Evolutionary conservation across 164 flowering plant species (phyloP).

Genomic region (Kingdonia uniflora): DNA sequence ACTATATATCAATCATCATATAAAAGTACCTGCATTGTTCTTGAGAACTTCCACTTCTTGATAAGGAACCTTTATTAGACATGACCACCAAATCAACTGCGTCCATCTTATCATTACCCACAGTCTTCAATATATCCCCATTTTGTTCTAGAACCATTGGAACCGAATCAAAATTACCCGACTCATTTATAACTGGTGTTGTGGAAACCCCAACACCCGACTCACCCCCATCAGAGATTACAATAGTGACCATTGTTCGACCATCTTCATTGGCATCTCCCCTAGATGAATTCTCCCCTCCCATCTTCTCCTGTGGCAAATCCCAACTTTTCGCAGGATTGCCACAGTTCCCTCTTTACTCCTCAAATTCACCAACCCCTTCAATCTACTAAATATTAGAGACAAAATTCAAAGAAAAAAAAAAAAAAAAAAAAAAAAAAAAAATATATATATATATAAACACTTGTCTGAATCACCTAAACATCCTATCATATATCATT

Average conservation of each 20-base stretch:
- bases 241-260: slow-evolving; percentile 12
- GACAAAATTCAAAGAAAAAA: no score
- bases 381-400: no score
- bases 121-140: neutral
- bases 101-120: neutral
- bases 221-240: slow-evolving; percentile 20
- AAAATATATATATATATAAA: no score
- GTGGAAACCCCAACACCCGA: neutral
- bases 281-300: no score
- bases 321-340: no score
- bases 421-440: no score
- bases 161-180: neutral
- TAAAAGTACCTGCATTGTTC: slow-evolving; percentile 54
- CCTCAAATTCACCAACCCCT: no score
- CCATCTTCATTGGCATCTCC: no score
- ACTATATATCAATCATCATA: neutral
- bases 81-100: neutral
- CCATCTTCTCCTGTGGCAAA: no score
- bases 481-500: no score
- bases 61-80: slow-evolving; percentile 27
- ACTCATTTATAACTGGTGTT: neutral
- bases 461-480: no score
- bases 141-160: neutral
- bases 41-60: slow-evolving; percentile 31
- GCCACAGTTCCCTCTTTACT: no score